A percentile compares a stretch with the other conserved stretches of the same genome.
Conservation (phyloP, 805 yeast genomes). For the Yamadazyma kitorensis region DNA sequence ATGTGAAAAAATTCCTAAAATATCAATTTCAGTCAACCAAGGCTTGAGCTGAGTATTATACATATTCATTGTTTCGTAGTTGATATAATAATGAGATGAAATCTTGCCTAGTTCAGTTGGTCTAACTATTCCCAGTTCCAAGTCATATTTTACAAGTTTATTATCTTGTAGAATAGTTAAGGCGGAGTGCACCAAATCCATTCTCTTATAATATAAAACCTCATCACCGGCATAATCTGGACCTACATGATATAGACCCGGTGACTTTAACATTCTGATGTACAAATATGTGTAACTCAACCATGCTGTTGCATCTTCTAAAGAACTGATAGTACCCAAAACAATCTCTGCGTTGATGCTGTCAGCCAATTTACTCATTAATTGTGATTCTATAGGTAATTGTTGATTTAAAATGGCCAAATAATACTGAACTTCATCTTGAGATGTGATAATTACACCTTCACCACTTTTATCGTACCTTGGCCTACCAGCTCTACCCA, state of each 20-base stretch:
- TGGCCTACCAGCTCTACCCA: conserved; percentile 98
- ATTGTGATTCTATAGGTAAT: conserved; percentile 87
- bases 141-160: conserved; percentile 61
- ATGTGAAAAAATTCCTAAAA: conserved; percentile 70
- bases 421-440: conserved; percentile 81
- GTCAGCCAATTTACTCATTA: conserved; percentile 69
- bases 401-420: conserved; percentile 89
- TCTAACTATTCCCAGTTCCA: conserved; percentile 34
- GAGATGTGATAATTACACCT: conserved; percentile 88
- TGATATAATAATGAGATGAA: conserved; percentile 83
- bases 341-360: conserved; percentile 84
- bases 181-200: conserved; percentile 76
- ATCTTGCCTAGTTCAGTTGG: conserved; percentile 72
- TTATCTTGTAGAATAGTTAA: conserved; percentile 53
- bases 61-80: conserved; percentile 65
- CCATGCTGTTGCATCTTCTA: conserved; percentile 79
- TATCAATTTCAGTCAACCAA: conserved; percentile 64
- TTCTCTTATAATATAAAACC: conserved; percentile 48
- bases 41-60: conserved; percentile 65
- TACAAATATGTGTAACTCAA: conserved; percentile 73
- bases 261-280: conserved; percentile 73
- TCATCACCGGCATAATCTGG: conserved; percentile 56
- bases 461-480: conserved; percentile 89
- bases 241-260: conserved; percentile 73
- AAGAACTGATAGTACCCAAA: conserved; percentile 56